phyloP scores from a whole-genome alignment of 1,284 basidiomycete genomes.

The Apiotrichum sp. region DNA sequence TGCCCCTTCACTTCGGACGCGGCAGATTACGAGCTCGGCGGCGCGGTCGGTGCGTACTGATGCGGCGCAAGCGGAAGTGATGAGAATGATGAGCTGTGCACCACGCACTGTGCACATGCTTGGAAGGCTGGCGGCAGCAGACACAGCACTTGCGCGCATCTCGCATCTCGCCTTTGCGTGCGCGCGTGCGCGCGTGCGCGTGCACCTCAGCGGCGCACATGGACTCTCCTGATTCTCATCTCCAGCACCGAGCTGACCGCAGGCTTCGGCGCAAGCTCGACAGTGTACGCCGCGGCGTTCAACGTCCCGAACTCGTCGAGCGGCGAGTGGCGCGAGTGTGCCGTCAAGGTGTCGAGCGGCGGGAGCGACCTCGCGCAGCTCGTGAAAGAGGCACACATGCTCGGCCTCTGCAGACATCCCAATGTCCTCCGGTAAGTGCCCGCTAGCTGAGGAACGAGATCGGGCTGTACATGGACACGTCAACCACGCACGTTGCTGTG shows the following conservation, averaged over 20 bases:
- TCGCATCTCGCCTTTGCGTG: too few species aligned
- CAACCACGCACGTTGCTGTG: too few species aligned
- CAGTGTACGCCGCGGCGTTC: slow-evolving; percentile 34
- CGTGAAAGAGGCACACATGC: slow-evolving; percentile 30
- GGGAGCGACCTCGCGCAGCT: slow-evolving; percentile 31
- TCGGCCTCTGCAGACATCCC: slow-evolving; percentile 34
- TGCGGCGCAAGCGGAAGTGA: too few species aligned
- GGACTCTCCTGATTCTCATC: too few species aligned
- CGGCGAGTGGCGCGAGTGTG: slow-evolving; percentile 23
- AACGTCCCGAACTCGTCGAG: slow-evolving; percentile 8
- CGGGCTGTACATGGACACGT: too few species aligned
- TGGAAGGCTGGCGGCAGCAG: too few species aligned
- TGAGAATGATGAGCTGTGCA: too few species aligned
- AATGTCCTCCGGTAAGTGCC: slow-evolving; percentile 37
- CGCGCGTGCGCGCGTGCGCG: too few species aligned
- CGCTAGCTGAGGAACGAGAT: too few species aligned
- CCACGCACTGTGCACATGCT: too few species aligned
- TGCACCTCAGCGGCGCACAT: too few species aligned
- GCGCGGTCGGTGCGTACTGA: slow-evolving; percentile 26
- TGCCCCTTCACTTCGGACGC: slow-evolving; percentile 25
- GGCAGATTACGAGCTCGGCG: slow-evolving; percentile 34
- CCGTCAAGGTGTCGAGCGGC: slow-evolving; percentile 38
- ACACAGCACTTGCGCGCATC: too few species aligned
- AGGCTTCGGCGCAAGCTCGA: slow-evolving; percentile 43
- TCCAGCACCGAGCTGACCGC: neutral